Conservation (phyloP, 2,329 filamentous ascomycete species). For the Biscogniauxia sp. region DNA sequence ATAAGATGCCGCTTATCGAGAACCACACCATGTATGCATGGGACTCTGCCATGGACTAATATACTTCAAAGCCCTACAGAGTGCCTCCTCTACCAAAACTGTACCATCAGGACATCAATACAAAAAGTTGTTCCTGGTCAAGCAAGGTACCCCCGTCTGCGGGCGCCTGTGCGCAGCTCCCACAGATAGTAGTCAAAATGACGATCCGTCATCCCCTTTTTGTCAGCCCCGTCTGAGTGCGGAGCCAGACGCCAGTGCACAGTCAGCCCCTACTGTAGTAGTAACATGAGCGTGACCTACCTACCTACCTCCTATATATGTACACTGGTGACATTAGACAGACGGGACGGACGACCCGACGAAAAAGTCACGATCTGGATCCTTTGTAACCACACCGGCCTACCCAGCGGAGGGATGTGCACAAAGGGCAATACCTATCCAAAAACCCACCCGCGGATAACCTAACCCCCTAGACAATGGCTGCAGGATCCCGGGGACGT, state of each 20-base stretch:
- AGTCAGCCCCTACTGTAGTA: background rate
- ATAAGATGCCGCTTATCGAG: background rate
- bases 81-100: background rate
- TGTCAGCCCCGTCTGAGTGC: constrained; percentile 19
- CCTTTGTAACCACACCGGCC: constrained; percentile 5
- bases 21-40: background rate
- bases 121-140: background rate
- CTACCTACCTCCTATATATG: no score
- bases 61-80: background rate
- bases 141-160: constrained; percentile 2
- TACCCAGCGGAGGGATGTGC: constrained; percentile 1
- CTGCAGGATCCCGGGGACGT: constrained; percentile 17
- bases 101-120: constrained; percentile 1
- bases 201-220: constrained; percentile 18
- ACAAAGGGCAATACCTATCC: constrained; percentile 7
- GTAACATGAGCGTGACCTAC: constrained; percentile 2
- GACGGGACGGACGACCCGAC: constrained; percentile 13
- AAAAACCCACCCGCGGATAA: constrained; percentile 16
- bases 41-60: background rate
- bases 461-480: constrained; percentile 9
- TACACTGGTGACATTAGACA: constrained; percentile 15
- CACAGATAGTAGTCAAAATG: constrained; percentile 14
- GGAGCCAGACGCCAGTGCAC: constrained; percentile 15
- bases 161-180: constrained; percentile 9
- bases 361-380: constrained; percentile 9